Conservation (phyloP, 768 basidiomycete species). For the Russula emetica region DNA sequence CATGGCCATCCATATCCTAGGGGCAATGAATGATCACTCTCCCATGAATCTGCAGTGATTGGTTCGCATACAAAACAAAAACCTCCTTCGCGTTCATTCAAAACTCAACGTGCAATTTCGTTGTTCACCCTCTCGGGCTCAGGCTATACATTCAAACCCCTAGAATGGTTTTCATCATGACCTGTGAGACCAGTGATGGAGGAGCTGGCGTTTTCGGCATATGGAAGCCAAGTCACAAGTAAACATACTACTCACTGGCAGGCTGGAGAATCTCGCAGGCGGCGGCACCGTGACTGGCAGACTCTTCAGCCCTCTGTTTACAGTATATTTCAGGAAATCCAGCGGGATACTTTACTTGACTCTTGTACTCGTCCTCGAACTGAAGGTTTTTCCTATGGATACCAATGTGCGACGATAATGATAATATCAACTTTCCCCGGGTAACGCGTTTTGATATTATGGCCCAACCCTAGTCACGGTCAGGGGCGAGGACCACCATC, state of each 20-base stretch:
- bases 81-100: too few relatives aligned
- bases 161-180: too few relatives aligned
- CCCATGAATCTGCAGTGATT: too few relatives aligned
- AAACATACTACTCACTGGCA: neutral
- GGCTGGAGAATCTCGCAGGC: neutral
- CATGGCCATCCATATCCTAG: too few relatives aligned
- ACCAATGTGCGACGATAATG: neutral
- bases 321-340: neutral
- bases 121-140: too few relatives aligned
- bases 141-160: too few relatives aligned
- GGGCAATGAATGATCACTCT: too few relatives aligned
- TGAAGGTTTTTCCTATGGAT: neutral
- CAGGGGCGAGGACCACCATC: neutral
- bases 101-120: too few relatives aligned
- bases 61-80: too few relatives aligned
- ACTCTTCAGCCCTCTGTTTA: neutral
- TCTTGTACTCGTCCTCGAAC: neutral
- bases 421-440: neutral
- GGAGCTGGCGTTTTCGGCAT: neutral
- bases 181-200: neutral
- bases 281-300: too few relatives aligned
- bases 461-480: too few relatives aligned
- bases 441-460: neutral
- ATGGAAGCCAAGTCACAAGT: neutral
- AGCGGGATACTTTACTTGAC: neutral